Base-by-base conservation (phyloP, 2,329 filamentous ascomycete species). In the Macroventuria anomochaeta region DNA sequence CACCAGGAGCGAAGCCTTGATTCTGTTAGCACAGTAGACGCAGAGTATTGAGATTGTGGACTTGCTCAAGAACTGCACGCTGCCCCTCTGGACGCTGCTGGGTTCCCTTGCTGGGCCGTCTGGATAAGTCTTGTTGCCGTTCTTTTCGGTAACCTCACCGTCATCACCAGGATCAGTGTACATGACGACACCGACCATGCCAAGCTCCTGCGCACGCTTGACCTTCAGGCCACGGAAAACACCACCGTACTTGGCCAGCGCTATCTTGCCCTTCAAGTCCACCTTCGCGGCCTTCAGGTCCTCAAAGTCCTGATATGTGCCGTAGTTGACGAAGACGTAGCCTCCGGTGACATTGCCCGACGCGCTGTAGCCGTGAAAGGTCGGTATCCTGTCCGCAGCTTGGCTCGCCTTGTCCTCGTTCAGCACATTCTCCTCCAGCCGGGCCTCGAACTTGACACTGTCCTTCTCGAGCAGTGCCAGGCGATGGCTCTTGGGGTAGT, bases 281-380 rank as follows among this genome's bases (percentile, higher is more conserved):
- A 97, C 76, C 61, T 91, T 91, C 31, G 90, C 88, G 32, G 85
- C 82, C 36, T 88, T 69, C 12, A 97, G 81, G 59, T 96, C 91
- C 64, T 95, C 88, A 61, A 88, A 97, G 71, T 97, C 93, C 59
- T 83, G 78, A 69, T 88, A 96, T 0, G 90, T 95, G 46, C 93
- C 93, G 68, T 95, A 96, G 75, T 97, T 97, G 71, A 90, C 91
- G 68, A 88, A 97, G 26, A 96, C 90, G 61, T 90, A 95, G 12
- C 86, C 84, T 2, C 86, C 91, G 0, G 93, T 97, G 40, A 96
- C 93, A 72, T 97, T 96, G 23, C 93, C 93, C 55, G 82, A 93
- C 4, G 92, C 92, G 3, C 91, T 96, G 75, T 97, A 97, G 46
- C 93, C 95, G 70, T 97, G 93, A 78, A 97, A 97, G 0, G 89